Evolutionary conservation across 2,329 filamentous ascomycete species (phyloP), one percentile per base, ranked within the genome.

Genomic region (Sarocladiaceae sp.): DNA sequence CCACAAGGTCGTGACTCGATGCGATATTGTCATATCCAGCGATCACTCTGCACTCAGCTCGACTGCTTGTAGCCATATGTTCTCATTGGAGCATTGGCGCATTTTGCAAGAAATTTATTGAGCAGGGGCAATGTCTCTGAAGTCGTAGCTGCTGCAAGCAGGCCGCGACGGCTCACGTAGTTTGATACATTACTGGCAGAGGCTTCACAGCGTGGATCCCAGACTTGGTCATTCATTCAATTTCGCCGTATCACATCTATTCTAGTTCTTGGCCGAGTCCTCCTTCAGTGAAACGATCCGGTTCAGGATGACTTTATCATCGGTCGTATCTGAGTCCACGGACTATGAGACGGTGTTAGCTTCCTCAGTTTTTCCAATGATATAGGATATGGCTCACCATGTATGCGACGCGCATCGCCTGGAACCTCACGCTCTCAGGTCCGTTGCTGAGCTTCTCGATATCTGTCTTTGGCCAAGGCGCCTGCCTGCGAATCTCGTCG

Each of bases 201-300:
- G n/a, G n/a, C n/a, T n/a, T n/a, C n/a, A n/a, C n/a, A n/a, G n/a
- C n/a, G n/a, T n/a, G n/a, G n/a, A n/a, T n/a, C n/a, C n/a, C n/a
- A n/a, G n/a, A n/a, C n/a, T n/a, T n/a, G n/a, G n/a, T n/a, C n/a
- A n/a, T n/a, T n/a, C n/a, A n/a, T n/a, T n/a, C n/a, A n/a, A n/a
- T 33, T 33, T 33, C 13, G 31, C 31, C 13, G 13, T 33, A 33
- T n/a, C 6, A 15, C 16, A 35, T 35, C 33, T 35, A 35, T 10
- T 10, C 11, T 41, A 24, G 29, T n/a, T 52, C 71, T 86, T 86
- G 42, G 78, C 78, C 18, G 74, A 67, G 58, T 91, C 86, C 65
- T 95, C 88, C 68, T 93, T 93, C 55, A 95, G 66, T 32, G 83
- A 84, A 18, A 95, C 88, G 54, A 95, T 95, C 44, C 86, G 77